Base-by-base conservation (phyloP, 345 rosid genomes). In the Lepidium aucheri region DNA sequence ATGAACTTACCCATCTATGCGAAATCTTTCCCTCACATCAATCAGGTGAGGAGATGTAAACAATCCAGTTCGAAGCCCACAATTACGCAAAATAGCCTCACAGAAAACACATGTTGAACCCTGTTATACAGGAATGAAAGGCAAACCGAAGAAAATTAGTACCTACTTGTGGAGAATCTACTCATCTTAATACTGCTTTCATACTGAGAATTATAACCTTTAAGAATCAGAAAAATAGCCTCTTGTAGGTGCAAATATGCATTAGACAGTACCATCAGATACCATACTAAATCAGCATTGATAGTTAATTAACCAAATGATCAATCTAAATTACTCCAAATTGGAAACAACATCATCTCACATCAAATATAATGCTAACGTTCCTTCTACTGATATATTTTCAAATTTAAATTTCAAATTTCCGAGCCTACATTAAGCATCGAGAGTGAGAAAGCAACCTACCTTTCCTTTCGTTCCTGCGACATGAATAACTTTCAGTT, bases 401-500 rank as follows among this genome's bases (percentile, higher is more conserved):
- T 42, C 7, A 33, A 53, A 9, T 3, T 26, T 13, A 33, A 20
- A 9, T 18, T 49, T 49, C 43, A 67, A 44, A 24, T 60, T 36
- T 16, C 57, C 28, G 11, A 49, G 7, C 38, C 39, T 20, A 35
- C 14, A 55, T 28, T 52, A 53, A 43, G 45, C 17, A 12, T 55
- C 26, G 55, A 60, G 65, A 26, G 28, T 47, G 43, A 36, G 30
- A 63, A 50, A 62, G 5, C 5, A 52, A 52, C 32, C 33, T 74
- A 89, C 98, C 92, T 91, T 91, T 63, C 98, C 98, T 74, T 91
- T 88, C 3, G 98, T 91, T 73, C 98, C 98, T 44, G 95, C 91
- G 40, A 91, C 92, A 78, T 91, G 98, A 67, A 91, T 85, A 73
- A 91, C 80, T 70, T 80, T 88, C 45, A 88, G 82, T 40, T 74